Evolutionary conservation across 371 early-diverging fungal species (phyloP).

Genomic region (Dichotomocladium elegans): DNA sequence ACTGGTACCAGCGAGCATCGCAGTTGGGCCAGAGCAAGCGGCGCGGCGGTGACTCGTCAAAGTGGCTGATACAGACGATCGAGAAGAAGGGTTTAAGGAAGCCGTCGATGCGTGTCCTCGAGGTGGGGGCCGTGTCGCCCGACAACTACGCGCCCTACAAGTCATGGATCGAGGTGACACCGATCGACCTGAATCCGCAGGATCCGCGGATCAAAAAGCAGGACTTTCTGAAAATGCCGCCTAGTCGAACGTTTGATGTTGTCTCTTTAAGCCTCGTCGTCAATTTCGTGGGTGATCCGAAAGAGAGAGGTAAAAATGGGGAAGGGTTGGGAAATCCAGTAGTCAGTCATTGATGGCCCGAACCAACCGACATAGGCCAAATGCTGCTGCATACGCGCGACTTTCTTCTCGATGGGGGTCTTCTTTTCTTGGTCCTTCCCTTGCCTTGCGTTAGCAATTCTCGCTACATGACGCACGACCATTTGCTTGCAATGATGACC

Average conservation of each 20-base stretch:
- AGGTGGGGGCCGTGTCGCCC: conserved; percentile 85
- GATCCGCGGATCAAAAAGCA: conserved; percentile 63
- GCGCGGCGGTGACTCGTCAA: conserved; percentile 81
- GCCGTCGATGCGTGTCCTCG: conserved; percentile 57
- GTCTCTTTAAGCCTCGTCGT: conserved; percentile 83
- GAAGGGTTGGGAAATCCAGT: neutral
- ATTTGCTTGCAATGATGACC: conserved; percentile 55
- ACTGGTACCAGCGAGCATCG: conserved; percentile 85
- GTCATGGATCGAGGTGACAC: conserved; percentile 64
- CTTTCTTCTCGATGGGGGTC: conserved; percentile 20
- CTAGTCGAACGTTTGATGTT: conserved; percentile 60
- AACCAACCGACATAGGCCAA: conserved; percentile 19
- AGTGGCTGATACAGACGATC: conserved; percentile 70
- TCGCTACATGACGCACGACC: conserved; percentile 77
- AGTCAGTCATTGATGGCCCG: neutral
- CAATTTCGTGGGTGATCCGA: conserved; percentile 85
- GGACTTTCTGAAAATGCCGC: conserved; percentile 74
- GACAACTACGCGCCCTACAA: conserved; percentile 68
- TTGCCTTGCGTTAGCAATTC: conserved; percentile 82
- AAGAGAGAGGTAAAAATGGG: conserved; percentile 55
- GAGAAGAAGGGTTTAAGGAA: conserved; percentile 10
- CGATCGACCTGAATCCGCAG: conserved; percentile 89
- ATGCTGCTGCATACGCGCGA: conserved; percentile 48
- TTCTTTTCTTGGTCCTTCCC: conserved; percentile 79
- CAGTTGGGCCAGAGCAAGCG: conserved; percentile 78